phyloP scores from a whole-genome alignment of 345 rosid genomes.

The Corchorus capsularis region DNA sequence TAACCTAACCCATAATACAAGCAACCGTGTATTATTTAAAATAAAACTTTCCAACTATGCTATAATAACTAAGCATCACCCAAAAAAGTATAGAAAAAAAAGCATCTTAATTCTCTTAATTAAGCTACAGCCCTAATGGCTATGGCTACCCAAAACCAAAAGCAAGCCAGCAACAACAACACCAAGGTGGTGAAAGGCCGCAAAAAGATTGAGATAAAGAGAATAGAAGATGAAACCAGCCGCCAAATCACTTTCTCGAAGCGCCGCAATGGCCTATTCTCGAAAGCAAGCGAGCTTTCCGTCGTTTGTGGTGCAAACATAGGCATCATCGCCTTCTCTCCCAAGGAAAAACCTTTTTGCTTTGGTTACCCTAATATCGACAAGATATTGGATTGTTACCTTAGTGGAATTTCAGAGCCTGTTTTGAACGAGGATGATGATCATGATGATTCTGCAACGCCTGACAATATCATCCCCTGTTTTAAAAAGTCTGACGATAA shows the following conservation, averaged over 20 bases:
- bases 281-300: conserved; percentile 44
- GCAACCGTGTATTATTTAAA: too few relatives aligned
- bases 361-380: conserved; percentile 37
- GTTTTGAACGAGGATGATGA: neutral
- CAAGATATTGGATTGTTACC: neutral
- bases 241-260: conserved; percentile 32
- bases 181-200: conserved; percentile 23
- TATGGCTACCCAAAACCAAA: too few relatives aligned
- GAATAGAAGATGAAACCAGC: conserved; percentile 8
- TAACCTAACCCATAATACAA: too few relatives aligned
- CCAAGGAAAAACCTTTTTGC: conserved; percentile 32
- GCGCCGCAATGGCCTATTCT: conserved; percentile 31
- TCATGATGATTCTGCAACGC: neutral
- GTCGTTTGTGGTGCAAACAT: conserved; percentile 35
- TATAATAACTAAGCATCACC: too few relatives aligned
- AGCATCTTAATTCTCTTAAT: too few relatives aligned
- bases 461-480: neutral
- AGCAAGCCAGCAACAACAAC: neutral
- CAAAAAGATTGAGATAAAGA: conserved; percentile 27
- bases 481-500: conserved; percentile 22
- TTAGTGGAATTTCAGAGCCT: neutral
- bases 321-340: conserved; percentile 39
- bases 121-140: too few relatives aligned
- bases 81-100: too few relatives aligned
- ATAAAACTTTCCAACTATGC: too few relatives aligned